Evolutionary conservation across 371 early-diverging fungal genomes (phyloP).

Genomic region (Lichtheimia corymbifera): DNA sequence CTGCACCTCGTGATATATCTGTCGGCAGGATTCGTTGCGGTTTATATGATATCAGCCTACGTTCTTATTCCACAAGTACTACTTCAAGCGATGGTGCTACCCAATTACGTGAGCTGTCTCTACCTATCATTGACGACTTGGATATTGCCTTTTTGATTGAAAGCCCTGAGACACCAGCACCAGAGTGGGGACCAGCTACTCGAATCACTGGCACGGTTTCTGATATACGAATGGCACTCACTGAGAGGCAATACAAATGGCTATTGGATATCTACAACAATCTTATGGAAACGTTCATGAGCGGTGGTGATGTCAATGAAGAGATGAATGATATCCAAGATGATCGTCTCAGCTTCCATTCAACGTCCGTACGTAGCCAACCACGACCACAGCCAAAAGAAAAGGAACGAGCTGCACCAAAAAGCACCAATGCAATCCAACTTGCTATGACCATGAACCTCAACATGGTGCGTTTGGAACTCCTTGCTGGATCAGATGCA

Average conservation of each 20-base stretch:
- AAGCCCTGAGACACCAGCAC: conserved; percentile 25
- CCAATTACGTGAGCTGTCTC: conserved; percentile 30
- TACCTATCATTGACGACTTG: conserved; percentile 84
- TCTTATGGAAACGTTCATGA: conserved; percentile 61
- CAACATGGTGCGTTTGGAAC: conserved; percentile 31
- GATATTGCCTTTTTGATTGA: conserved; percentile 70
- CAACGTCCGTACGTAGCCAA: conserved; percentile 1
- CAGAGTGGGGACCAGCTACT: conserved; percentile 40
- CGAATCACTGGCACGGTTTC: conserved; percentile 72
- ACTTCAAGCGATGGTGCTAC: not conserved
- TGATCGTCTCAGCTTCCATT: not conserved
- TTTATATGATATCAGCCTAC: conserved; percentile 68
- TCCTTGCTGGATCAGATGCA: conserved; percentile 61
- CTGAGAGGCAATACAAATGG: conserved; percentile 79
- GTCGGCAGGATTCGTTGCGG: conserved; percentile 66
- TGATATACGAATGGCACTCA: conserved; percentile 77
- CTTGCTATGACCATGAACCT: conserved; percentile 28
- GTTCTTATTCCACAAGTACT: conserved; percentile 53
- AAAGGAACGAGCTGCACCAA: conserved; percentile 2
- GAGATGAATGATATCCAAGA: conserved; percentile 6
- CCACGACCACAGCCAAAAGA: not conserved
- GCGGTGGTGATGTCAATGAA: conserved; percentile 13
- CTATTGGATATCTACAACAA: conserved; percentile 65
- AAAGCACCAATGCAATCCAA: conserved; percentile 5
- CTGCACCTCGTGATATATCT: conserved; percentile 27